phyloP scores from a whole-genome alignment of 768 basidiomycete species.

The Kockovaella imperatae region DNA sequence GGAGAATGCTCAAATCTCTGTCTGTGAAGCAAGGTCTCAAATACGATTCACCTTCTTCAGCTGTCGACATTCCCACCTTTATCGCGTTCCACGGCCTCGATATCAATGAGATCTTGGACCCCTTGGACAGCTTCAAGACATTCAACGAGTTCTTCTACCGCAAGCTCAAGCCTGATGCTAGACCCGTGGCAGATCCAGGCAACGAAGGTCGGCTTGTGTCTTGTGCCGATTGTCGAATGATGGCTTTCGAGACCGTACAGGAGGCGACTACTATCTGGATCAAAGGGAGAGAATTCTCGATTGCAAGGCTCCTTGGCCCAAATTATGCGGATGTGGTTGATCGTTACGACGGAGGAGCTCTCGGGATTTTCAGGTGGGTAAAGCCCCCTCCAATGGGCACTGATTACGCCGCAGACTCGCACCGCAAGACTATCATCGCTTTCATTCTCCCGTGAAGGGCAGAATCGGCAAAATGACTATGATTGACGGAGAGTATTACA shows the following conservation, averaged over 20 bases:
- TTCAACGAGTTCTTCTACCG: constrained; percentile 88
- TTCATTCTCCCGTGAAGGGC: constrained; percentile 48
- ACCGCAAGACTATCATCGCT: constrained; percentile 84
- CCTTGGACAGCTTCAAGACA: constrained; percentile 73
- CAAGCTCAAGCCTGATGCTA: constrained; percentile 74
- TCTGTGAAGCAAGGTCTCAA: constrained; percentile 91
- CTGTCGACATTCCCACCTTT: constrained; percentile 73
- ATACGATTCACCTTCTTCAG: constrained; percentile 79
- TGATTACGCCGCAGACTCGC: constrained; percentile 20
- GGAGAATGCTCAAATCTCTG: constrained; percentile 74
- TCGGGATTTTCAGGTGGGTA: constrained; percentile 69
- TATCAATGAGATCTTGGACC: constrained; percentile 72
- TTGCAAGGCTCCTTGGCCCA: constrained; percentile 71
- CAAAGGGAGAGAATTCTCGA: constrained; percentile 88
- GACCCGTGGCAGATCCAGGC: constrained; percentile 63
- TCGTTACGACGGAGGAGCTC: constrained; percentile 66
- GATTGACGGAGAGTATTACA: constrained; percentile 89
- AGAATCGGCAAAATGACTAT: constrained; percentile 71
- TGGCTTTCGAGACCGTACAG: constrained; percentile 77
- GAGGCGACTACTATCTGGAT: constrained; percentile 92
- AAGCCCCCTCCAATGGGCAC: neutral
- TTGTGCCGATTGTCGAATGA: constrained; percentile 92
- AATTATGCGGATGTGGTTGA: constrained; percentile 62
- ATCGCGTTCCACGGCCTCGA: constrained; percentile 84
- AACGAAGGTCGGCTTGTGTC: constrained; percentile 74